Percentiles rank a stretch among this genome's conserved stretches.
These are phyloP conservation scores for Bipolaris bicolor DNA, from an alignment of 2,329 filamentous ascomycete genomes.

Conservation along the genomic window DNA sequence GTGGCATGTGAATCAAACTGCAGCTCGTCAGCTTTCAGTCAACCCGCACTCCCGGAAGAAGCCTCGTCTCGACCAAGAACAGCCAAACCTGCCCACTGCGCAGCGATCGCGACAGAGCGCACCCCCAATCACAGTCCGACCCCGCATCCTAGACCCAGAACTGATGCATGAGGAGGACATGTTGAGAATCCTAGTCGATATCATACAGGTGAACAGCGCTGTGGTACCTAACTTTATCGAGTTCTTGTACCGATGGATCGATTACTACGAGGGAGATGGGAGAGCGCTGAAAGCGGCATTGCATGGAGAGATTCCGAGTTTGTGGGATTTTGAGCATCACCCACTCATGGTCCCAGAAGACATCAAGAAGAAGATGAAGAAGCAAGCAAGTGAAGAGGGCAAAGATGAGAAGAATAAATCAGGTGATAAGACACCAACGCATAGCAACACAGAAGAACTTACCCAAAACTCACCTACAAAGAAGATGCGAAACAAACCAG, in stretches of 20 bases:
- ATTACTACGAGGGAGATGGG: conserved; percentile 42
- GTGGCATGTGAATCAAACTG: conserved; percentile 33
- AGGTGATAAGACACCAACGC: neutral
- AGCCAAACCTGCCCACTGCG: neutral
- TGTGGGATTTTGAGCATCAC: conserved; percentile 45
- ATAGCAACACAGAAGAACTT: conserved; percentile 14
- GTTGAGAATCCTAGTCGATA: conserved; percentile 40
- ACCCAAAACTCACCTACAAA: conserved; percentile 26
- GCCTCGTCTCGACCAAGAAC: conserved; percentile 22
- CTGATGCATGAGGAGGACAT: conserved; percentile 39
- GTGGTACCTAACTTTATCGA: conserved; percentile 46
- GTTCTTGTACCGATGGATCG: conserved; percentile 43
- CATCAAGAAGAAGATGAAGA: conserved; percentile 6
- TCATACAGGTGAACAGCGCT: conserved; percentile 34
- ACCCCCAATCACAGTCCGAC: conserved; percentile 23
- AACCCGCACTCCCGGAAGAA: conserved; percentile 29
- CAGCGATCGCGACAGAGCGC: conserved; percentile 10
- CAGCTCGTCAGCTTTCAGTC: conserved; percentile 1
- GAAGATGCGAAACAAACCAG: conserved; percentile 33
- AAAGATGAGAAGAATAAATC: neutral
- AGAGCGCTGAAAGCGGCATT: conserved; percentile 42
- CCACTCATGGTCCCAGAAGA: conserved; percentile 29
- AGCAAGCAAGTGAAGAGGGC: neutral
- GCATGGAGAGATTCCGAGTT: conserved; percentile 41
- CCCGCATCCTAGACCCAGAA: conserved; percentile 28